Evolutionary conservation across 2,329 filamentous ascomycete species (phyloP).

Genomic region (Fonsecaea monophora): DNA sequence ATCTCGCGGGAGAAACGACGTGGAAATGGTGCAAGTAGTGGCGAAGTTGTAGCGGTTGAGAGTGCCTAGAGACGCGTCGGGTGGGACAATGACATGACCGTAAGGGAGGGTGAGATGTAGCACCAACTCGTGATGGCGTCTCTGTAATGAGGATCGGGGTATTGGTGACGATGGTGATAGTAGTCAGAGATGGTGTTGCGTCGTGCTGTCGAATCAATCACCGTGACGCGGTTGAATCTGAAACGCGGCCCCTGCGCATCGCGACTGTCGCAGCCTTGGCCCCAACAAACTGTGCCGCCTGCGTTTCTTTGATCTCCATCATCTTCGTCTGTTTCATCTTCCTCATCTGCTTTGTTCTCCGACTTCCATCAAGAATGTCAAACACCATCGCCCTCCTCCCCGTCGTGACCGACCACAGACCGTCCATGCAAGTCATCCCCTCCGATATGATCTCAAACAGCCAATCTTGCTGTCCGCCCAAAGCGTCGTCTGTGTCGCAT

Average conservation of each 20-base stretch:
- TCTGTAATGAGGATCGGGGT: not conserved
- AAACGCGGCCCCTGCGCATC: slow-evolving; percentile 12
- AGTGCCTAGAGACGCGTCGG: slow-evolving; percentile 4
- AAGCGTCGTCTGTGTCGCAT: slow-evolving; percentile 9
- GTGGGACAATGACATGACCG: not conserved
- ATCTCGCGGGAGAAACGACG: slow-evolving; percentile 33
- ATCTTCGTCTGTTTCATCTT: slow-evolving; percentile 11
- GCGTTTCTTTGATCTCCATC: not conserved
- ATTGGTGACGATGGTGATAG: not conserved
- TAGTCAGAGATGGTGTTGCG: not conserved
- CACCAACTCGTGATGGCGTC: not conserved
- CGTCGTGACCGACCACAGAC: slow-evolving; percentile 24
- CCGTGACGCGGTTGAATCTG: slow-evolving; percentile 2
- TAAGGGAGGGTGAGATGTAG: not conserved
- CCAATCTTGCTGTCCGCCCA: slow-evolving; percentile 20
- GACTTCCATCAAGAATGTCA: slow-evolving; percentile 16
- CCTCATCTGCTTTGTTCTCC: slow-evolving; percentile 3
- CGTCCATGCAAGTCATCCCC: slow-evolving; percentile 19
- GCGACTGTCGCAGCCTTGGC: slow-evolving; percentile 21
- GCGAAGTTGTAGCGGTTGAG: slow-evolving; percentile 7
- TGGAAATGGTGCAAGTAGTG: not conserved
- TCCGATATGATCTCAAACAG: slow-evolving; percentile 24
- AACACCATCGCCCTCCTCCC: slow-evolving; percentile 15
- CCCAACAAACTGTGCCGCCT: not conserved
- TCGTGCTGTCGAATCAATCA: slow-evolving; percentile 16